These are phyloP conservation scores for Wallemia mellicola DNA, from an alignment of 1,284 basidiomycete species.

Conservation along the genomic window DNA sequence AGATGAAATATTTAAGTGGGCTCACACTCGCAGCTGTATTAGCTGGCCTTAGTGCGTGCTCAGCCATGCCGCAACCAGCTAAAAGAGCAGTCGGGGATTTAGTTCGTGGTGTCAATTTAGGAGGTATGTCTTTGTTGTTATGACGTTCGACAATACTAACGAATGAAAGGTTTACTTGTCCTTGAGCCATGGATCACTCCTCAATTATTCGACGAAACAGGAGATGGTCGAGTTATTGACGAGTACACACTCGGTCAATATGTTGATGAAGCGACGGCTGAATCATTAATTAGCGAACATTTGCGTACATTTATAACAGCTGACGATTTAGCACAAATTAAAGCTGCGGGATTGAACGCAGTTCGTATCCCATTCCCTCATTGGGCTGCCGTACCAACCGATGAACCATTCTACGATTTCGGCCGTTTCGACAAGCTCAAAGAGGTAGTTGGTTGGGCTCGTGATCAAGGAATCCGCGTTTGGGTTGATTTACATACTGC, in stretches of 20 bases:
- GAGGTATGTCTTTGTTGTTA: no score
- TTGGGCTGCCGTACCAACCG: not conserved
- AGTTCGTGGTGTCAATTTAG: not conserved
- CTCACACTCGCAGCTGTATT: not conserved
- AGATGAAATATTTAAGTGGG: not conserved
- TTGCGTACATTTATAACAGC: not conserved
- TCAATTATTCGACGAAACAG: not conserved
- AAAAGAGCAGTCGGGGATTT: not conserved
- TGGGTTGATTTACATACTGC: slow-evolving; percentile 31
- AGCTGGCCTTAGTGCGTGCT: not conserved
- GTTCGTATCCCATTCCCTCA: not conserved
- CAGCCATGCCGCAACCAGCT: no score
- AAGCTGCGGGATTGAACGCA: not conserved
- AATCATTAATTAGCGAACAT: not conserved
- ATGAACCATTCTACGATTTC: slow-evolving; percentile 3
- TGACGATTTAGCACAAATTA: not conserved
- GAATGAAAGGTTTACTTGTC: not conserved
- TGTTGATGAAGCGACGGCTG: not conserved
- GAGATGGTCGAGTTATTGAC: not conserved
- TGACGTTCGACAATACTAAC: no score
- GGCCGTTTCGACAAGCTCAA: slow-evolving; percentile 24
- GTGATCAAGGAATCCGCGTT: not conserved
- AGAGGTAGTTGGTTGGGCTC: slow-evolving; percentile 32
- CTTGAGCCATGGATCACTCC: not conserved
- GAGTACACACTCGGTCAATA: not conserved